These are phyloP conservation scores for Pyrus communis DNA, from an alignment of 306 rosid species.

Conservation along the genomic window DNA sequence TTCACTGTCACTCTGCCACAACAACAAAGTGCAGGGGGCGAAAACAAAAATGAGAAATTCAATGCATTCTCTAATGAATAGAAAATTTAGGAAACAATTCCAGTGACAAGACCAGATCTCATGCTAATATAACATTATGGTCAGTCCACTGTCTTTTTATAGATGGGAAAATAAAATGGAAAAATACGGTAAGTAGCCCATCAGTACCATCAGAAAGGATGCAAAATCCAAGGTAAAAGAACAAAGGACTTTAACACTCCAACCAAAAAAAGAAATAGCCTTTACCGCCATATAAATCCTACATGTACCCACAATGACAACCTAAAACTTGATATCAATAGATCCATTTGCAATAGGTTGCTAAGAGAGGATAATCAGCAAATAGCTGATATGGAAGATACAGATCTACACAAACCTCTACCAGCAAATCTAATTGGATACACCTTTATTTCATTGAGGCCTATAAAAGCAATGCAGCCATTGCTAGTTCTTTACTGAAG, in stretches of 20 bases:
- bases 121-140: neutral
- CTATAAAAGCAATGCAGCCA: neutral
- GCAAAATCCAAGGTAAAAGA: neutral
- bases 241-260: neutral
- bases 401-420: neutral
- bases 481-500: neutral
- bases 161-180: neutral
- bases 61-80: neutral
- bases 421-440: neutral
- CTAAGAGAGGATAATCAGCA: neutral
- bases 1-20: conserved; percentile 82
- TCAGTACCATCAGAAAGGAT: neutral
- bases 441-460: neutral
- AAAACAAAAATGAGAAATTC: neutral
- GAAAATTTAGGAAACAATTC: neutral
- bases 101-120: neutral
- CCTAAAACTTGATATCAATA: neutral
- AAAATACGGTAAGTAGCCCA: neutral
- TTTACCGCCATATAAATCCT: neutral
- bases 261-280: neutral
- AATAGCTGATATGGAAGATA: neutral
- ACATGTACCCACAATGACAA: neutral
- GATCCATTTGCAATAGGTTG: neutral
- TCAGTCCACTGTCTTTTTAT: neutral
- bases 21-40: neutral